Evolutionary conservation across 1,284 basidiomycete species (phyloP).

Genomic region (Phellopilus nigrolimitatus): DNA sequence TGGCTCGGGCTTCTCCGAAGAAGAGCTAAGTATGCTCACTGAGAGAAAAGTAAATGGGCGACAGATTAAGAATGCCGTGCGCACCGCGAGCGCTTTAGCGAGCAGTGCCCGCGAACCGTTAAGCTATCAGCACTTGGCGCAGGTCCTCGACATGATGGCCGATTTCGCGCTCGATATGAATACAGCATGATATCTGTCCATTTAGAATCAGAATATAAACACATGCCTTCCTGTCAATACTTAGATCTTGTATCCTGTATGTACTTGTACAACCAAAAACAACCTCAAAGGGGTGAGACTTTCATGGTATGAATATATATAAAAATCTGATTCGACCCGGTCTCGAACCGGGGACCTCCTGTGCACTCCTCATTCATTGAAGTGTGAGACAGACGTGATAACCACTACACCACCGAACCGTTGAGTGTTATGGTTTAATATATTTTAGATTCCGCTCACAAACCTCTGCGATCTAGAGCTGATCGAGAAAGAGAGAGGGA

Average conservation of each 20-base stretch:
- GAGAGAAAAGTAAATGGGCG: constrained; percentile 50
- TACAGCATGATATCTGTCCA: too few species aligned
- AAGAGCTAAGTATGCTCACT: constrained; percentile 40
- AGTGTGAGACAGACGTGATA: not conserved
- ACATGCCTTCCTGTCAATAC: too few species aligned
- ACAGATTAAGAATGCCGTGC: constrained; percentile 60
- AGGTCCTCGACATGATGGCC: constrained; percentile 57
- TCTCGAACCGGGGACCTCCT: not conserved
- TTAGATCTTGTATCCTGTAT: too few species aligned
- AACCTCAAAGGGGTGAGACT: too few species aligned
- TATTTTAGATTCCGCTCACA: too few species aligned
- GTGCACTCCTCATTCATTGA: not conserved
- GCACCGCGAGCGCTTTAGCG: constrained; percentile 56
- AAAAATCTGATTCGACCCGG: not conserved
- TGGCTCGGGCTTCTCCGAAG: constrained; percentile 24
- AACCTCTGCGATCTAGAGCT: too few species aligned
- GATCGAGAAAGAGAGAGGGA: too few species aligned
- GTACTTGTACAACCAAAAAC: too few species aligned
- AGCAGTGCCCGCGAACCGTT: constrained; percentile 41
- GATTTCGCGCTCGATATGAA: too few species aligned
- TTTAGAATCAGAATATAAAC: too few species aligned
- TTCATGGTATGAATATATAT: not conserved
- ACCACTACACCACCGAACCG: not conserved
- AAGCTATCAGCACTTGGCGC: constrained; percentile 41
- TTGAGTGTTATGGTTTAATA: too few species aligned